Base-by-base conservation (phyloP, 768 basidiomycete genomes). In the Suillus subalutaceus region DNA sequence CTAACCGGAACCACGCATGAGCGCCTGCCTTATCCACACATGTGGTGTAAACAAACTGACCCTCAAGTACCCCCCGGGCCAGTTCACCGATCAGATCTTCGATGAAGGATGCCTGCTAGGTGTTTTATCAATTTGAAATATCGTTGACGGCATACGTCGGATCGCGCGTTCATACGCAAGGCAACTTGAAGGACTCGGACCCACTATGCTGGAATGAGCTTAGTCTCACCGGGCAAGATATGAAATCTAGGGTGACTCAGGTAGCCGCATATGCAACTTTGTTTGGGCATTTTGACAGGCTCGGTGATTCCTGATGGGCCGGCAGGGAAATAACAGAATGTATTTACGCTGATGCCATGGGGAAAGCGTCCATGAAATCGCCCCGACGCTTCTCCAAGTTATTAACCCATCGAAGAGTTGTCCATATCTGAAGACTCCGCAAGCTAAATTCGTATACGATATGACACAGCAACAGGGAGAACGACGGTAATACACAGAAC, bases 361-460 rank as follows among this genome's bases (percentile, higher is more conserved):
- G 53, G 53, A 55, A 55, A 55, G 30, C 30, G 18, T 55, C 23
- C 26, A 52, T 52, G 48, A 50, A 50, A 50, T 23, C 15, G 16
- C 52, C 16, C 52, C 52, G 16, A 20, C 10, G 53, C 16, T 15
- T 52, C n/a, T 48, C 13, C 13, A 52, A 26, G 13, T 26, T 52
- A 52, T 52, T 52, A 52, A 52, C 15, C 52, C 52, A 30, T 52
- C 26, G 16, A 30, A 16, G 13, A 16, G 18, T 20, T 10, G 18
- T 55, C 18, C 18, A 20, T 10, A 35, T 35, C 53, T 55, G 18
- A 18, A 12, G 53, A 37, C 55, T 56, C 55, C 55, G 7, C 55
- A 56, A n/a, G 55, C 58, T 66, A 68, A 63, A 74, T 72, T 73
- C 73, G 59, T 69, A 74, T 74, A 73, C 15, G 56, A 61, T 73